Conservation (phyloP, 139 green algal genomes). For the Ulvella scutata region DNA sequence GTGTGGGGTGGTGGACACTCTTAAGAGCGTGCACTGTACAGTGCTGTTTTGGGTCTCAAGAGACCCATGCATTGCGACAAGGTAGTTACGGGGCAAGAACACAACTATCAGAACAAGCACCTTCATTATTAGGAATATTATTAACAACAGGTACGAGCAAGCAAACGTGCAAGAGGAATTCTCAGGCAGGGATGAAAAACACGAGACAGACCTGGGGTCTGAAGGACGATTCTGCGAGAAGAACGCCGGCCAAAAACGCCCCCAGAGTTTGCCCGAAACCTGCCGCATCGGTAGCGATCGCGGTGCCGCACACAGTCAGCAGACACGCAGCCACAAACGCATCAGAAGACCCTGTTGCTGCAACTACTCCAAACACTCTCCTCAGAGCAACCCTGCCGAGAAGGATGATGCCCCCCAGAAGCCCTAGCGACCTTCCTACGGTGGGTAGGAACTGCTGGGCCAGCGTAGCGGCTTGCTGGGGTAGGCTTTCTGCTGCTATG, state of each 20-base stretch:
- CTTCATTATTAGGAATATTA: too few species aligned
- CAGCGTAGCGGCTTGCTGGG: slow-evolving; percentile 13
- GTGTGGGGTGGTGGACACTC: too few species aligned
- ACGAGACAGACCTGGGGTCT: slow-evolving; percentile 37
- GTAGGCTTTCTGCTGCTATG: slow-evolving; percentile 8
- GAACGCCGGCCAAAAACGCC: slow-evolving; percentile 77
- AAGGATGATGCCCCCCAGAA: slow-evolving; percentile 67
- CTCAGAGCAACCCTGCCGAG: slow-evolving; percentile 65
- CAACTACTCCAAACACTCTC: slow-evolving; percentile 48
- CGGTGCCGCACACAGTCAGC: slow-evolving; percentile 75
- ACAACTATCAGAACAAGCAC: too few species aligned
- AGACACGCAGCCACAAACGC: slow-evolving; percentile 89
- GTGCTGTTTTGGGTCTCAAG: too few species aligned
- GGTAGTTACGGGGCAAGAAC: too few species aligned
- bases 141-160: too few species aligned
- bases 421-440: slow-evolving; percentile 40
- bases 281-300: slow-evolving; percentile 59
- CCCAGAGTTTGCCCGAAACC: slow-evolving; percentile 85
- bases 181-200: too few species aligned
- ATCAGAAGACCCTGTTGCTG: slow-evolving; percentile 34
- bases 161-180: too few species aligned
- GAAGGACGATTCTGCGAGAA: slow-evolving; percentile 78
- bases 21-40: too few species aligned
- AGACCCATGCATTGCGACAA: too few species aligned
- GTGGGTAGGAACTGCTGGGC: slow-evolving; percentile 50